Conservation (phyloP, 306 rosid species). For the Rosa persica region DNA sequence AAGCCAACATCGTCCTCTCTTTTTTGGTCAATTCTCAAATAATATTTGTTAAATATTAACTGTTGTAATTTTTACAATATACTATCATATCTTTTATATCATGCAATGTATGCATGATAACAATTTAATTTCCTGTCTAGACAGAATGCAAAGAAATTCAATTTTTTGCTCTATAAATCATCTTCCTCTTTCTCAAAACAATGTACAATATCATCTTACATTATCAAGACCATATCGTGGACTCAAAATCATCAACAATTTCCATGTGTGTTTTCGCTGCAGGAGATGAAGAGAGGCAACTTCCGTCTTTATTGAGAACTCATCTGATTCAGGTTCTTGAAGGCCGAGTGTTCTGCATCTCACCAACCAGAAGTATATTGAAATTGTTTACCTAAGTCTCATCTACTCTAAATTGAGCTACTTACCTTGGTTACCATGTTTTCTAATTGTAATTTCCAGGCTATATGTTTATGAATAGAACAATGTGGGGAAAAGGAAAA, state of each 20-base stretch:
- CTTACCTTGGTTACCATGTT: neutral
- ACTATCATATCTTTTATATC: no score
- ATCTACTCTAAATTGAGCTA: neutral
- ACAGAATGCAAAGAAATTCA: no score
- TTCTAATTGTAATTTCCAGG: neutral
- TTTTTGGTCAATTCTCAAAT: no score
- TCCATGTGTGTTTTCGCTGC: neutral
- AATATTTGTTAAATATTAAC: no score
- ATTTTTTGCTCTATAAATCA: no score
- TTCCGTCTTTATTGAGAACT: neutral
- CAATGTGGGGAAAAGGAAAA: no score
- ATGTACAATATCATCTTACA: neutral
- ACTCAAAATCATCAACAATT: neutral
- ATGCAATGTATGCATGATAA: no score
- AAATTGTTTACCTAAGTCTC: no score
- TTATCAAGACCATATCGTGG: neutral
- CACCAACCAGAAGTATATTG: neutral
- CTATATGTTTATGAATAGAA: neutral
- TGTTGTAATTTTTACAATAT: no score
- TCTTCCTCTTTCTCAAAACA: neutral
- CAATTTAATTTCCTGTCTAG: no score
- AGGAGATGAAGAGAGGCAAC: neutral
- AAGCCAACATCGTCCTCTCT: no score
- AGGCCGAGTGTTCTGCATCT: neutral
- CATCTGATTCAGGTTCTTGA: neutral